These are phyloP conservation scores for Baeospora myosura DNA, from an alignment of 1,284 basidiomycete species.

Conservation along the genomic window DNA sequence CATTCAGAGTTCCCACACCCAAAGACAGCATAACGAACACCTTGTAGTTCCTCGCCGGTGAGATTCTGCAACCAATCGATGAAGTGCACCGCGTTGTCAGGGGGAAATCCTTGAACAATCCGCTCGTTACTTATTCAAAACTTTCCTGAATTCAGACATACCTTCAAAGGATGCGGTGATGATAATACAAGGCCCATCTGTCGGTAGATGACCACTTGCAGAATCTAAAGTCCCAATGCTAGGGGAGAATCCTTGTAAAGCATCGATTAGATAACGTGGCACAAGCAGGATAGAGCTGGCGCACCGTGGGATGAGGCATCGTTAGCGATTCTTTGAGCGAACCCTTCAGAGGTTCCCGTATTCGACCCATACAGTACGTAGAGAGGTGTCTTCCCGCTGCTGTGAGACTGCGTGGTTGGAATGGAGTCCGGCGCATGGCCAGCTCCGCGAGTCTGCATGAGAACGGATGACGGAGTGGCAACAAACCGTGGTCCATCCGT, in stretches of 20 bases:
- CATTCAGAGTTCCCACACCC: slow-evolving; percentile 51
- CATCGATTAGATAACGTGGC: neutral
- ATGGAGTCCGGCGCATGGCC: neutral
- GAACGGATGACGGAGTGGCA: slow-evolving; percentile 12
- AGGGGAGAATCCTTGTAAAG: slow-evolving; percentile 31
- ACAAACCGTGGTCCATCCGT: slow-evolving; percentile 10
- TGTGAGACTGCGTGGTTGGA: neutral
- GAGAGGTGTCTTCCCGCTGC: slow-evolving; percentile 19
- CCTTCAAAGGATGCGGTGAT: slow-evolving; percentile 49
- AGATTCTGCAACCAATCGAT: slow-evolving; percentile 34
- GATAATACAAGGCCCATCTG: slow-evolving; percentile 41
- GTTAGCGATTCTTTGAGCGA: slow-evolving; percentile 39
- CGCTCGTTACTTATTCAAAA: neutral
- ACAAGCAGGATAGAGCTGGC: slow-evolving; percentile 7
- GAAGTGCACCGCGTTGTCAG: slow-evolving; percentile 43
- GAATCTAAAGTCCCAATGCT: slow-evolving; percentile 38
- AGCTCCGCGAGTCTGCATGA: slow-evolving; percentile 6
- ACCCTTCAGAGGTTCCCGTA: slow-evolving; percentile 43
- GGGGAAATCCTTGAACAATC: slow-evolving; percentile 29
- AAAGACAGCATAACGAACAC: slow-evolving; percentile 41
- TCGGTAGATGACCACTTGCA: slow-evolving; percentile 31
- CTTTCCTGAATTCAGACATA: slow-evolving; percentile 5
- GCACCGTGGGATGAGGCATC: slow-evolving; percentile 33
- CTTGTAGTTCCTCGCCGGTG: slow-evolving; percentile 24
- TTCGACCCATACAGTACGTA: slow-evolving; percentile 44